These are phyloP conservation scores for Tranzscheliella williamsii DNA, from an alignment of 1,284 basidiomycete species.

Conservation along the genomic window DNA sequence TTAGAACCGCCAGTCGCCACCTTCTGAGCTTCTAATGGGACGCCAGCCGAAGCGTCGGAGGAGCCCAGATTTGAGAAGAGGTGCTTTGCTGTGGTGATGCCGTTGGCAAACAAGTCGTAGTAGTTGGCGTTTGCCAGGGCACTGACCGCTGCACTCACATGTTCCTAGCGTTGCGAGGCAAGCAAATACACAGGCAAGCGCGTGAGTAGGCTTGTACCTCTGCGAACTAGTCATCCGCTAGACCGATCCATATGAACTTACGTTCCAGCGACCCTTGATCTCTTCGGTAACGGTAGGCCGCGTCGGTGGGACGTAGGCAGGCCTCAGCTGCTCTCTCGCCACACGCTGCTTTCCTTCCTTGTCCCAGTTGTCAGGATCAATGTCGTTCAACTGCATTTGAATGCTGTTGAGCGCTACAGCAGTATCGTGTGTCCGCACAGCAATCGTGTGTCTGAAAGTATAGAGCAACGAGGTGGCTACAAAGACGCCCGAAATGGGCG, in stretches of 20 bases:
- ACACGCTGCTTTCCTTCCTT: constrained; percentile 27
- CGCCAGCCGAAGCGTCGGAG: constrained; percentile 3
- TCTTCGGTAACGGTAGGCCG: constrained; percentile 32
- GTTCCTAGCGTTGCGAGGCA: no score
- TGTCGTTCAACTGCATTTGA: constrained; percentile 37
- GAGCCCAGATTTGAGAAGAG: constrained; percentile 9
- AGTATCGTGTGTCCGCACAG: constrained; percentile 37
- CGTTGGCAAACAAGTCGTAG: constrained; percentile 37
- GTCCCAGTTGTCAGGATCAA: constrained; percentile 45
- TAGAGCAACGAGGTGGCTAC: constrained; percentile 41
- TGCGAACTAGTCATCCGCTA: no score
- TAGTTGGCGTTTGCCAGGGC: constrained; percentile 30
- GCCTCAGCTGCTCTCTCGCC: constrained; percentile 15
- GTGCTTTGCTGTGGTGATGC: constrained; percentile 21
- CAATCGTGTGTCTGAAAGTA: constrained; percentile 40
- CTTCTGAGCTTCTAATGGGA: constrained; percentile 14
- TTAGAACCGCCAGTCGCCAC: constrained; percentile 30
- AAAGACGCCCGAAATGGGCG: constrained; percentile 35
- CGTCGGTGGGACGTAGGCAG: constrained; percentile 31
- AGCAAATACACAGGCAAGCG: no score
- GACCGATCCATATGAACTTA: constrained; percentile 14
- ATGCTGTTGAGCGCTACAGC: constrained; percentile 24
- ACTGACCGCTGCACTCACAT: constrained; percentile 22
- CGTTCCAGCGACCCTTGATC: constrained; percentile 44
- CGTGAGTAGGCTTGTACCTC: no score